Evolutionary conservation across 306 rosid genomes (phyloP).

Genomic region (Castanospermum australe): DNA sequence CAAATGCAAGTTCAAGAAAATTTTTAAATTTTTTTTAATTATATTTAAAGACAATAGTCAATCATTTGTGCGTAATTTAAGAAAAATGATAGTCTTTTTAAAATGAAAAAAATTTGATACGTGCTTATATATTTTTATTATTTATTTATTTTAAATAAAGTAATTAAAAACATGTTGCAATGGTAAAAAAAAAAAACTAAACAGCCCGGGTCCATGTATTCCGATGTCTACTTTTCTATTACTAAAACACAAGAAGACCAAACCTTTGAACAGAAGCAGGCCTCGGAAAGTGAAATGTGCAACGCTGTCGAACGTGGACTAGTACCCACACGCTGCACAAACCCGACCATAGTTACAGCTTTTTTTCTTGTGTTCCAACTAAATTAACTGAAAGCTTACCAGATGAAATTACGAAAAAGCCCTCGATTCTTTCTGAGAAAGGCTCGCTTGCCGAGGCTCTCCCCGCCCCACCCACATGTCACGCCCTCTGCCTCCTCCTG

Average conservation of each 20-base stretch:
- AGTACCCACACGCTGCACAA: not conserved
- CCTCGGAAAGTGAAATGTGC: slow-evolving; percentile 12
- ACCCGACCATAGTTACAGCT: slow-evolving; percentile 22
- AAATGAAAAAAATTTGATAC: no score
- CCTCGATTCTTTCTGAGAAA: not conserved
- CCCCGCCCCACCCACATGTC: not conserved
- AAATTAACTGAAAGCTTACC: slow-evolving; percentile 34
- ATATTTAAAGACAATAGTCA: no score
- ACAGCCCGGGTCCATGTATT: no score
- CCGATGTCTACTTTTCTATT: no score
- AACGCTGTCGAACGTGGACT: not conserved
- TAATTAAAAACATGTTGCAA: no score
- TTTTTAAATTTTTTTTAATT: no score
- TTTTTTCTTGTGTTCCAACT: slow-evolving; percentile 19
- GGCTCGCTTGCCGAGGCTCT: slow-evolving; percentile 43
- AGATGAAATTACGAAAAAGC: not conserved
- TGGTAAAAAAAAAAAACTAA: no score
- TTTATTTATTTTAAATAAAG: no score
- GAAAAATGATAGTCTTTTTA: no score
- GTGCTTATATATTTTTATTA: no score
- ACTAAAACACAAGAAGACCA: not conserved
- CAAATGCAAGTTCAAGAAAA: no score
- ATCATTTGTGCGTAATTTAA: no score
- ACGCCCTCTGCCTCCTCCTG: slow-evolving; percentile 15
- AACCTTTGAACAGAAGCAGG: not conserved